Evolutionary conservation across 2,329 filamentous ascomycete species (phyloP).

Genomic region (Talaromyces sp.): DNA sequence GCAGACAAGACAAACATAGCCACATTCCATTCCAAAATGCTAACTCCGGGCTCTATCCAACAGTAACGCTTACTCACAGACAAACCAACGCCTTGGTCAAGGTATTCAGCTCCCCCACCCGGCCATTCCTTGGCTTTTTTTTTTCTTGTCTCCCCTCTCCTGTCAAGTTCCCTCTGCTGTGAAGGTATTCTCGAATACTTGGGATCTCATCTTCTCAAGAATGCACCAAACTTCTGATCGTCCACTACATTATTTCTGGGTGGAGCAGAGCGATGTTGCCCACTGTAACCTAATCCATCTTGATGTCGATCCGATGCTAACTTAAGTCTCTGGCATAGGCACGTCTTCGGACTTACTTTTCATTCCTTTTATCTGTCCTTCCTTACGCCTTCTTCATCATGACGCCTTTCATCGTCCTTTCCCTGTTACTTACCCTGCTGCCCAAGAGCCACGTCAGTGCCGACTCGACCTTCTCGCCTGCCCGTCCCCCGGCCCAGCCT

Average conservation of each 20-base stretch:
- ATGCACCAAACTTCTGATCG: background rate
- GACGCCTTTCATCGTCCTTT: slow-evolving; percentile 22
- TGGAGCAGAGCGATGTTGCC: background rate
- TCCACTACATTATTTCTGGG: background rate
- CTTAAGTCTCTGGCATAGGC: background rate
- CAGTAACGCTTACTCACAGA: background rate
- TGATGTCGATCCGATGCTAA: background rate
- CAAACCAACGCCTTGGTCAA: background rate
- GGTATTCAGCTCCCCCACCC: background rate
- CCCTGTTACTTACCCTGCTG: slow-evolving; percentile 21
- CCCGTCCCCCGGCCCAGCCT: slow-evolving; percentile 63
- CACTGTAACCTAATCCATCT: background rate
- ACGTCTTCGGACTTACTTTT: background rate
- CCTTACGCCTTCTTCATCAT: slow-evolving; percentile 18
- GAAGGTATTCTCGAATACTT: background rate
- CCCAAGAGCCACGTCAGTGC: slow-evolving; percentile 16
- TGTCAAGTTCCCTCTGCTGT: background rate
- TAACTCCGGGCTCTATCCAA: background rate
- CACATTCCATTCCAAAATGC: background rate
- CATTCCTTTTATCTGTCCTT: background rate
- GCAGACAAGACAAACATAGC: background rate
- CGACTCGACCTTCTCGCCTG: slow-evolving; percentile 56
- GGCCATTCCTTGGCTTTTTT: background rate
- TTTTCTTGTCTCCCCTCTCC: background rate
- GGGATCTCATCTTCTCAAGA: background rate